A percentile compares a stretch with the other conserved stretches of the same genome.
phyloP scores from a whole-genome alignment of 2,329 filamentous ascomycete genomes.

The Trichoderma sp. region DNA sequence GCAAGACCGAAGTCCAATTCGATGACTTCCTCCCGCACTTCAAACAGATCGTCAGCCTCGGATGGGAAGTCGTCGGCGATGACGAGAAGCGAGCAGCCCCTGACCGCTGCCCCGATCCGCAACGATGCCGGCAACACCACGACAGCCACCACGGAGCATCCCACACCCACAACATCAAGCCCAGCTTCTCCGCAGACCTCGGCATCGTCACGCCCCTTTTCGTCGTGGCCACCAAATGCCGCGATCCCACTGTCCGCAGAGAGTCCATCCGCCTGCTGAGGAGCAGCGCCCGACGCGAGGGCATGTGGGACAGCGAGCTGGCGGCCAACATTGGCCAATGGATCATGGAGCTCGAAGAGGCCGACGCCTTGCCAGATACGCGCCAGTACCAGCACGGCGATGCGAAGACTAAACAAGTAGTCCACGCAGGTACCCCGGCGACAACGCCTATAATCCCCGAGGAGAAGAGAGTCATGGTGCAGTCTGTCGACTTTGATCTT shows the following conservation, averaged over 20 bases:
- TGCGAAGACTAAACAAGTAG: background rate
- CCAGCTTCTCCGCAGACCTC: slow-evolving; percentile 66
- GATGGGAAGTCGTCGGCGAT: slow-evolving; percentile 62
- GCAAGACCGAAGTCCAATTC: slow-evolving; percentile 61
- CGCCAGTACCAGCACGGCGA: background rate
- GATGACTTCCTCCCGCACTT: slow-evolving; percentile 59
- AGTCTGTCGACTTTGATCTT: slow-evolving; percentile 60
- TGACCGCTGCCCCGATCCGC: slow-evolving; percentile 50
- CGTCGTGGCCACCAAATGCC: slow-evolving; percentile 68
- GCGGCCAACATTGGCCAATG: slow-evolving; percentile 59
- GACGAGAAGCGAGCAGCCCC: slow-evolving; percentile 57
- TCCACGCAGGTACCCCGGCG: slow-evolving; percentile 28
- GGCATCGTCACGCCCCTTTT: slow-evolving; percentile 68
- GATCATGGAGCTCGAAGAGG: slow-evolving; percentile 60
- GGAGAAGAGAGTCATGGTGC: slow-evolving; percentile 59
- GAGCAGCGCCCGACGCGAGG: slow-evolving; percentile 65
- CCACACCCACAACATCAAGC: slow-evolving; percentile 57
- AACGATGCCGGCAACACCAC: slow-evolving; percentile 48
- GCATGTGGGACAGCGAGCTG: slow-evolving; percentile 70
- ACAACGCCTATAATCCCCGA: slow-evolving; percentile 48
- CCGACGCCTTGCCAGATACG: slow-evolving; percentile 35
- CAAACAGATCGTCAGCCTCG: slow-evolving; percentile 59
- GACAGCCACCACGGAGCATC: slow-evolving; percentile 42
- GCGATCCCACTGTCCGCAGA: slow-evolving; percentile 59
- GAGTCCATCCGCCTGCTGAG: slow-evolving; percentile 65